A percentile compares a stretch with the other conserved stretches of the same genome.
Evolutionary conservation across 768 basidiomycete species (phyloP).

Genomic region (Phaeotremella fagi): DNA sequence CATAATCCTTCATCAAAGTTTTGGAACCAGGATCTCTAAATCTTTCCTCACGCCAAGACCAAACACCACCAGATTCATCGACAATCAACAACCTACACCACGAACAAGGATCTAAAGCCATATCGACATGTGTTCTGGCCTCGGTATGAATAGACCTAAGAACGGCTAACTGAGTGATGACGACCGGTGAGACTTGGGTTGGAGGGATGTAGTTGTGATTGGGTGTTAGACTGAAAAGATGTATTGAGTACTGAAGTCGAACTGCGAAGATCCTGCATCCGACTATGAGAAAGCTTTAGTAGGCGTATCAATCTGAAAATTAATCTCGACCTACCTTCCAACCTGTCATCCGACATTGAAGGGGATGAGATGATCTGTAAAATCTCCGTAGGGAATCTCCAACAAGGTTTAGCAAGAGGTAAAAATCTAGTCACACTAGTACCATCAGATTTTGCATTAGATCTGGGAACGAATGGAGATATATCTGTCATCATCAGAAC

Average conservation of each 20-base stretch:
- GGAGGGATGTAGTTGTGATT: conserved; percentile 11
- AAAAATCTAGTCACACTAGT: conserved; percentile 3
- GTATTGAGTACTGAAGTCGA: conserved; percentile 24
- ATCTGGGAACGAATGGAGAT: conserved; percentile 14
- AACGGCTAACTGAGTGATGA: not conserved
- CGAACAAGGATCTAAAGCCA: conserved; percentile 15
- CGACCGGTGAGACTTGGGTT: not conserved
- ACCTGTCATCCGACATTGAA: conserved; percentile 11
- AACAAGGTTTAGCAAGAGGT: conserved; percentile 14
- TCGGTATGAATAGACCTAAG: conserved; percentile 19
- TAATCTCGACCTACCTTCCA: conserved; percentile 18
- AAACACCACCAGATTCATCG: conserved; percentile 35
- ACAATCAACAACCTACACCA: conserved; percentile 28
- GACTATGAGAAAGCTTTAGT: conserved; percentile 9
- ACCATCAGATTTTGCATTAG: not conserved
- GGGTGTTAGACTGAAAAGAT: conserved; percentile 23
- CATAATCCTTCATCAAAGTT: conserved; percentile 21
- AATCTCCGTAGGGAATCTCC: conserved; percentile 25
- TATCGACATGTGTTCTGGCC: conserved; percentile 25
- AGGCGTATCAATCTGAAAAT: not conserved
- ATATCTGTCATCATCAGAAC: conserved; percentile 13
- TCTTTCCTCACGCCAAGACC: conserved; percentile 31
- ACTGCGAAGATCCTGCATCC: conserved; percentile 19
- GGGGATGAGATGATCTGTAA: conserved; percentile 28
- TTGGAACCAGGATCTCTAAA: not conserved